Base-by-base conservation (phyloP, 805 yeast species). In the Yarrowia sp. region DNA sequence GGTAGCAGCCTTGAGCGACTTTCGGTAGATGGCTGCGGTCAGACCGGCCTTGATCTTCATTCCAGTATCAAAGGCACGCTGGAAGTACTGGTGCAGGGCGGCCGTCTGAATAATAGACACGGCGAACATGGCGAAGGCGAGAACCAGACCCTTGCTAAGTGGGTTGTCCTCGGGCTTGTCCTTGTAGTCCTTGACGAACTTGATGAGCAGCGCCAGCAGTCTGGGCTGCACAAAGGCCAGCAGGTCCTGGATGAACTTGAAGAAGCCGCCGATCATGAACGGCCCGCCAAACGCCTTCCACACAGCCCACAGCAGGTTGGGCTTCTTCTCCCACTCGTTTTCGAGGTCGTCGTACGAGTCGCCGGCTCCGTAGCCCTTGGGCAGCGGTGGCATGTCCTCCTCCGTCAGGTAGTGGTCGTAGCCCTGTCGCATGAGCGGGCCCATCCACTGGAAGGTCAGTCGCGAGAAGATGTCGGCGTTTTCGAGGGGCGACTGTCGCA, bases 381-480 rank as follows among this genome's bases (percentile, higher is more conserved):
- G 97, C 56, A 94, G 80, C 16, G 82, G 80, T 16, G 97, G 97
- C 64, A 93, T 81, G 73, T 93, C 97, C 1, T 76, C 73, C 29
- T 71, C 73, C 9, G 77, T 71, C 32, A 77, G 76, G 68, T 69
- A 83, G 64, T 82, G 83, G 41, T 78, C 76, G 68, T 86, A 87
- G 14, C 98, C 98, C 60, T 82, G 82, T 66, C 76, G 81, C 86
- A 94, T 90, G 68, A 94, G 76, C 1, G 81, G 84, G 19, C 90
- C 84, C 96, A 94, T 90, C 98, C 99, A 94, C 25, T 85, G 76
- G 72, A 94, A 93, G 0, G 96, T 86, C 58, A 93, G 76, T 59
- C 82, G 78, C 2, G 96, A 86, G 65, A 93, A 83, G 14, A 91
- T 76, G 70, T 92, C 85, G 12, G 90, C 88, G 61, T 71, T 72